Evolutionary conservation across 1,284 basidiomycete species (phyloP), one percentile per base, ranked within the genome.

Genomic region (Cystobasidium pallidum): DNA sequence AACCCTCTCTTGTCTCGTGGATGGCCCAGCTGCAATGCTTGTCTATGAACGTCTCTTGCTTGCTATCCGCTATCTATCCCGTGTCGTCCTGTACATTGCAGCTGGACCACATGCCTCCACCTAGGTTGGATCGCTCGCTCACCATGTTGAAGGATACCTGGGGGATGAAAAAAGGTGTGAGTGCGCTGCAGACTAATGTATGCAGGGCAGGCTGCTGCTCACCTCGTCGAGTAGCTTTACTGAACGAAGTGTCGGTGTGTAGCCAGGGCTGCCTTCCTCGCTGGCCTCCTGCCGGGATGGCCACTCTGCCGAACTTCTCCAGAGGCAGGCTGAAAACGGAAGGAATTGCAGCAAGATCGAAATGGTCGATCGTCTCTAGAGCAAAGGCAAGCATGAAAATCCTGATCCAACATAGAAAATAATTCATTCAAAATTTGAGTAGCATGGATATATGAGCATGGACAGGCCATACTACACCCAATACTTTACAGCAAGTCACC

Each of bases 171-270:
- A 26, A 47, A 24, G n/a, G 30, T 15, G 36, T 61, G 17, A 61
- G 58, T 47, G 36, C 49, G 54, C 4, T 57, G 58, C 39, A 36
- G 39, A 19, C 55, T 7, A 45, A 17, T 11, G 19, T 10, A n/a
- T 3, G 8, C 28, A 32, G 30, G 30, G 4, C 8, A 34, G 1
- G 32, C 0, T 57, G 54, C 54, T 51, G 45, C 62, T 64, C 30
- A 64, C 62, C 62, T 64, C 62, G 62, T 64, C 45, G 62, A 64
- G 62, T 64, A 28, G 43, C 47, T 64, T 63, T 39, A 36, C 39
- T 43, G 32, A 41, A 26, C 34, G 62, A 49, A 52, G 62, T 64
- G 30, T 49, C 34, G 62, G 26, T 36, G 43, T 28, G 32, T n/a
- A 26, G 24, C 19, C n/a, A 36, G 43, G 45, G 13, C 43, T 36